These are phyloP conservation scores for Quercus phellos DNA, from an alignment of 331 rosid species.

Conservation along the genomic window DNA sequence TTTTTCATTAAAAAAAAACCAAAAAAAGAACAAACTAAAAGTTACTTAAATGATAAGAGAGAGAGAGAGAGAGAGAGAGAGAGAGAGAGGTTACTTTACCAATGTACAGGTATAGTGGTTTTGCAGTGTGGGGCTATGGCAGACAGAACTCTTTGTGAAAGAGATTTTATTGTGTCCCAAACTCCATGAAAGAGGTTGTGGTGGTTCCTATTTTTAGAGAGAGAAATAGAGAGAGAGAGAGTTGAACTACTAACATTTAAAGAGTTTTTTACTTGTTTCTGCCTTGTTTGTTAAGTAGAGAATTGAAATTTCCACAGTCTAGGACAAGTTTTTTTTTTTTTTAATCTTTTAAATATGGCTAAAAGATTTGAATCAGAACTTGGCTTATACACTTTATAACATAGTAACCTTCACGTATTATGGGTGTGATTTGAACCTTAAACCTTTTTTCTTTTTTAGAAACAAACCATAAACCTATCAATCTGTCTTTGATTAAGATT, in stretches of 20 bases:
- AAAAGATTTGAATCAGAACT: no score
- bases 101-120: constrained; percentile 33
- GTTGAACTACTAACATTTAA: background rate
- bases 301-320: background rate
- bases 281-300: background rate
- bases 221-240: constrained; percentile 19
- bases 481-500: background rate
- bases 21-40: constrained; percentile 8
- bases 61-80: constrained; percentile 14
- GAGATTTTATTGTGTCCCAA: constrained; percentile 28
- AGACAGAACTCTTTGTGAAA: constrained; percentile 12
- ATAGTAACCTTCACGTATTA: no score
- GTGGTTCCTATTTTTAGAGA: constrained; percentile 39
- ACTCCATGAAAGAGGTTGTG: constrained; percentile 51
- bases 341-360: no score
- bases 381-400: no score
- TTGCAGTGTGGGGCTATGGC: constrained; percentile 24
- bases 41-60: constrained; percentile 22
- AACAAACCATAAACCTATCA: no score
- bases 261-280: background rate
- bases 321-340: background rate
- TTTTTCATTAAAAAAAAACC: background rate
- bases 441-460: no score
- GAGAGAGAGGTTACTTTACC: constrained; percentile 24
- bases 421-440: no score